Percentiles rank a stretch among this genome's conserved stretches.
Conservation (phyloP, 345 rosid species). For the Salix viminalis region DNA sequence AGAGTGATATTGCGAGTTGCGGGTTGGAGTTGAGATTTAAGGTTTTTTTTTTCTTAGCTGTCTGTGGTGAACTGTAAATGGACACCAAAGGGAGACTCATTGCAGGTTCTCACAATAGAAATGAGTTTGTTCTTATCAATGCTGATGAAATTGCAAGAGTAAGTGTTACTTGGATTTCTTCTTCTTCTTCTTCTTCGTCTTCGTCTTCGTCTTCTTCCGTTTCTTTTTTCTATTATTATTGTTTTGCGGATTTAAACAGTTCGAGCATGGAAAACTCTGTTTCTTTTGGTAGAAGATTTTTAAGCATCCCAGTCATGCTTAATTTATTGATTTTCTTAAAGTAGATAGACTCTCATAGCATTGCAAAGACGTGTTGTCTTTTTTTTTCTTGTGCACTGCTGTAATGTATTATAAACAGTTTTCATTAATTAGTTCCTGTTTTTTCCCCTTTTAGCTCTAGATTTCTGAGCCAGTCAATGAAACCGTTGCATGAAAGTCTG, state of each 20-base stretch:
- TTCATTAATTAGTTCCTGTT: background rate
- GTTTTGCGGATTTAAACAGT: background rate
- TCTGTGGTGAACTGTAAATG: slow-evolving; percentile 30
- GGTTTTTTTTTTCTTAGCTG: background rate
- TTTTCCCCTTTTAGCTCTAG: slow-evolving; percentile 7
- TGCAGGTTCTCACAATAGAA: slow-evolving; percentile 92
- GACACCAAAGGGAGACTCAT: slow-evolving; percentile 69
- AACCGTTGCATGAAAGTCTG: slow-evolving; percentile 16
- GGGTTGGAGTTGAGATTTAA: slow-evolving; percentile 11
- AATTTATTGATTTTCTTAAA: background rate
- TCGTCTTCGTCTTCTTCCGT: background rate
- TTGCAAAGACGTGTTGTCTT: background rate
- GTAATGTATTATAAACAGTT: background rate
- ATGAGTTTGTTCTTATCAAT: slow-evolving; percentile 80
- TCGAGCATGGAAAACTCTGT: background rate
- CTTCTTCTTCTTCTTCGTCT: background rate
- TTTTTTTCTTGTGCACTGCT: background rate
- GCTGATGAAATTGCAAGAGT: slow-evolving; percentile 72
- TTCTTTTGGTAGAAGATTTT: slow-evolving; percentile 1
- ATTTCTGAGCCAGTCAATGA: slow-evolving; percentile 20
- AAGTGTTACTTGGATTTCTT: slow-evolving; percentile 21
- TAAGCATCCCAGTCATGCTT: background rate
- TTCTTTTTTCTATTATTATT: background rate
- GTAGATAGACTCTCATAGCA: slow-evolving; percentile 2
- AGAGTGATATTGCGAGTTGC: background rate